Evolutionary conservation across 1,139 yeast species (phyloP), one percentile per base, ranked within the genome.

Genomic region (Hyphopichia khmerensis): DNA sequence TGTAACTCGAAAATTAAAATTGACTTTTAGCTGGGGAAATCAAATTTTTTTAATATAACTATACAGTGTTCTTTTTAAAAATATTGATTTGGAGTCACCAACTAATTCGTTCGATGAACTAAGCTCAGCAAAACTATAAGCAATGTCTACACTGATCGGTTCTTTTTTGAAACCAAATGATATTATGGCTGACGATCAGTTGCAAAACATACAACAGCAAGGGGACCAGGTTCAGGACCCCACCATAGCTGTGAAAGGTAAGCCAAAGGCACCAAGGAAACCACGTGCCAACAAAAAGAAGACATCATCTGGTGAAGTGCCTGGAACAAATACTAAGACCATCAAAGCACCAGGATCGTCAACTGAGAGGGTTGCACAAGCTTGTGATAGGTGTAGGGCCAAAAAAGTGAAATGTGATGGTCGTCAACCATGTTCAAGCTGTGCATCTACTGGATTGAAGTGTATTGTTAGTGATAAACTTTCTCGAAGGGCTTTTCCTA

Each of bases 311-410:
- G 29, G 29, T 11, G 33, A 15, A 14, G 33, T 16, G 4, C 6
- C 59, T 10, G 50, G 53, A 18, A 55, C 62, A 4, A 63, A 60
- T 38, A 59, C 67, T n/a, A 83, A 81, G 52, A 80, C 83, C 42
- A 84, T 84, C 41, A 77, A 77, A 54, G 75, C 84, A 3, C 86
- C 85, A 2, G 88, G 88, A 1, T 64, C 80, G 16, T 67, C 69
- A 31, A 63, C 69, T 1, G 78, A 77, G 43, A 64, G 90, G 46
- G 80, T 82, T 16, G 90, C 95, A 0, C 96, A 87, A 55, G 95
- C 96, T 0, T 88, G 96, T 62, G 96, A 88, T 57, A 62, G 96
- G 41, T 87, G 96, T 56, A 68, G 96, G 40, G 86, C 90, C 37
- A 87, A 87, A 59, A 87, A 87, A 65, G 80, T 84, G 31, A 76